These are phyloP conservation scores for Panicum miliaceum DNA, from an alignment of 176 grass and related monocot species.

Conservation along the genomic window DNA sequence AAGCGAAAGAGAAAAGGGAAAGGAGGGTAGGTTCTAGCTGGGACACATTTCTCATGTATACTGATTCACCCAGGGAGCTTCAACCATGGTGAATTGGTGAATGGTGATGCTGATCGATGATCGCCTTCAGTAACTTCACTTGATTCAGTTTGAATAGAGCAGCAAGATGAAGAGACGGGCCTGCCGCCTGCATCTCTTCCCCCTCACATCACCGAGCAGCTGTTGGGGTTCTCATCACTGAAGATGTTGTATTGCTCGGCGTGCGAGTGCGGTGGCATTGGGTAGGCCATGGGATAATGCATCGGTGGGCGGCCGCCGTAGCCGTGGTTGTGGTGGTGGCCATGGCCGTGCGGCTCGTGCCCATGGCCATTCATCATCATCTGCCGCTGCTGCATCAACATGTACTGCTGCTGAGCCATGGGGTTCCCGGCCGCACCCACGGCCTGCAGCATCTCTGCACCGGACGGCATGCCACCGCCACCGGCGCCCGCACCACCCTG, in stretches of 20 bases:
- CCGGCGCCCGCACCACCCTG: constrained; percentile 42
- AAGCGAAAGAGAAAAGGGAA: not conserved
- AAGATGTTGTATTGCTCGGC: constrained; percentile 62
- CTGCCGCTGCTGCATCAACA: constrained; percentile 49
- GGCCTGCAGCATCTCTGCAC: constrained; percentile 57
- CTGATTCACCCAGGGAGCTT: not conserved
- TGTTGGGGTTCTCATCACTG: constrained; percentile 79
- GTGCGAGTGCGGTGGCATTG: constrained; percentile 50
- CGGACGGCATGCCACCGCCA: constrained; percentile 44
- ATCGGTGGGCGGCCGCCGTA: constrained; percentile 50
- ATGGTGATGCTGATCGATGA: not conserved
- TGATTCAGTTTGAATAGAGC: not conserved
- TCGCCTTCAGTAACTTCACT: constrained; percentile 22
- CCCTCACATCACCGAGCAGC: constrained; percentile 80
- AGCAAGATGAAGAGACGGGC: not conserved
- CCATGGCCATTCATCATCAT: constrained; percentile 65
- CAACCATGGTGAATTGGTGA: not conserved
- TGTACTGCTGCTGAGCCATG: constrained; percentile 59
- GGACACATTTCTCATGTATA: constrained; percentile 34
- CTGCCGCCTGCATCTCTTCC: not conserved
- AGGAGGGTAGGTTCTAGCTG: constrained; percentile 18
- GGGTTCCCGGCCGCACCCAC: constrained; percentile 47
- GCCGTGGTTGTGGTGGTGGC: not conserved
- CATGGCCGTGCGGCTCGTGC: constrained; percentile 27
- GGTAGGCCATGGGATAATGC: constrained; percentile 41